phyloP scores from a whole-genome alignment of 495 filamentous ascomycete genomes.

The Cercophora scortea region DNA sequence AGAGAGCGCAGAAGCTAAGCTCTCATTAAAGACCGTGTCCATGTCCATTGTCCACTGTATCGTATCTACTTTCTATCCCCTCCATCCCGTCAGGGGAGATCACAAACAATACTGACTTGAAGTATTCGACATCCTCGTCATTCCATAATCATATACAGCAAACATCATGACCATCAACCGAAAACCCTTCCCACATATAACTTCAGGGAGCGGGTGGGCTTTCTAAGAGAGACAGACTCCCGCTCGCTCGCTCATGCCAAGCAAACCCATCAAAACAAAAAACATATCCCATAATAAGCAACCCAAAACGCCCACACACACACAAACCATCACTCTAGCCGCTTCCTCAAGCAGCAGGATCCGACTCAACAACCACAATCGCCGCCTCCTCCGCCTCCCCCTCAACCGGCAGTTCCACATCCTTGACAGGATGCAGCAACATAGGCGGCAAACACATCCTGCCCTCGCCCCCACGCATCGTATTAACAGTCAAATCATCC shows the following conservation, averaged over 20 bases:
- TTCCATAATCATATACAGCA: not conserved
- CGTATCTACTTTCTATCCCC: too few species aligned
- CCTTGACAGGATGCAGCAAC: conserved; percentile 91
- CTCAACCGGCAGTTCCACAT: conserved; percentile 69
- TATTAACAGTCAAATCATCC: conserved; percentile 36
- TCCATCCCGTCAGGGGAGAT: too few species aligned
- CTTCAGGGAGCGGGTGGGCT: too few species aligned
- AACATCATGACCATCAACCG: too few species aligned
- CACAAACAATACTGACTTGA: too few species aligned
- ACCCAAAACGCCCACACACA: not conserved
- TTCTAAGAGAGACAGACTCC: too few species aligned
- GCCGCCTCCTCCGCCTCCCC: conserved; percentile 37
- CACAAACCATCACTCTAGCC: not conserved
- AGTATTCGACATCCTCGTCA: too few species aligned
- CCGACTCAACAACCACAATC: conserved; percentile 22
- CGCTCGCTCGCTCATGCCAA: not conserved
- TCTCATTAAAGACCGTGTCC: too few species aligned
- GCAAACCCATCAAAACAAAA: not conserved
- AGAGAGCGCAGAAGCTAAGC: too few species aligned
- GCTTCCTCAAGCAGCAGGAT: conserved; percentile 25
- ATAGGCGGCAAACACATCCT: conserved; percentile 91
- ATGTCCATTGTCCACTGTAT: too few species aligned
- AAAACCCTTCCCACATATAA: too few species aligned
- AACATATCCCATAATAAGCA: not conserved
- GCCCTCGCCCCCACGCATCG: conserved; percentile 55